A percentile compares a stretch with the other conserved stretches of the same genome.
Conservation (phyloP, 2,329 filamentous ascomycete species). For the Waltergamsia citrina region DNA sequence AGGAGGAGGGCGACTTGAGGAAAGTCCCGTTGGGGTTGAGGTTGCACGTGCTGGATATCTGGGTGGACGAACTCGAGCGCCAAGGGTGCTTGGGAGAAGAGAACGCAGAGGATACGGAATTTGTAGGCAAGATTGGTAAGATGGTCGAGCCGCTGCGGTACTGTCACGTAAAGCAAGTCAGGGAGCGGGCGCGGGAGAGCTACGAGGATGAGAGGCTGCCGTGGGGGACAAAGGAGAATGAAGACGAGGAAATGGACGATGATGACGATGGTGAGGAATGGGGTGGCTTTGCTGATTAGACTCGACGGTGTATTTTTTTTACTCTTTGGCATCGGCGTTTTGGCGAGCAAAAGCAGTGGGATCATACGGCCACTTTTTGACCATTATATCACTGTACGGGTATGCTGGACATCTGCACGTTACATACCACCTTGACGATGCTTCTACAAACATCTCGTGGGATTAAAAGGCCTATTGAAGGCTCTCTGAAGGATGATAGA, state of each 20-base stretch:
- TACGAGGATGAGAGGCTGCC: slow-evolving; percentile 66
- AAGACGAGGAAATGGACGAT: slow-evolving; percentile 24
- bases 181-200: slow-evolving; percentile 58
- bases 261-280: slow-evolving; percentile 36
- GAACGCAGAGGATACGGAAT: slow-evolving; percentile 22
- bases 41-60: slow-evolving; percentile 83
- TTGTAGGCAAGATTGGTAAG: slow-evolving; percentile 42
- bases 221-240: slow-evolving; percentile 39
- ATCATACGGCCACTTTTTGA: too few species aligned
- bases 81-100: slow-evolving; percentile 41
- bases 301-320: too few species aligned
- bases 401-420: too few species aligned
- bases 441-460: too few species aligned
- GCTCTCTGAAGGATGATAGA: too few species aligned
- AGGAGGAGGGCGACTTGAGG: slow-evolving; percentile 26
- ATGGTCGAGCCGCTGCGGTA: slow-evolving; percentile 47
- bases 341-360: too few species aligned
- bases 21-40: slow-evolving; percentile 75
- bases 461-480: too few species aligned
- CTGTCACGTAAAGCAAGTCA: slow-evolving; percentile 61
- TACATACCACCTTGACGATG: too few species aligned
- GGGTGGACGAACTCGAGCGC: slow-evolving; percentile 80
- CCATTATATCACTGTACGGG: too few species aligned
- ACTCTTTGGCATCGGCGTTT: background rate
- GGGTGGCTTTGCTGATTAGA: slow-evolving; percentile 58